Conservation (phyloP, 495 filamentous ascomycete species). For the Apiosordaria backusii region DNA sequence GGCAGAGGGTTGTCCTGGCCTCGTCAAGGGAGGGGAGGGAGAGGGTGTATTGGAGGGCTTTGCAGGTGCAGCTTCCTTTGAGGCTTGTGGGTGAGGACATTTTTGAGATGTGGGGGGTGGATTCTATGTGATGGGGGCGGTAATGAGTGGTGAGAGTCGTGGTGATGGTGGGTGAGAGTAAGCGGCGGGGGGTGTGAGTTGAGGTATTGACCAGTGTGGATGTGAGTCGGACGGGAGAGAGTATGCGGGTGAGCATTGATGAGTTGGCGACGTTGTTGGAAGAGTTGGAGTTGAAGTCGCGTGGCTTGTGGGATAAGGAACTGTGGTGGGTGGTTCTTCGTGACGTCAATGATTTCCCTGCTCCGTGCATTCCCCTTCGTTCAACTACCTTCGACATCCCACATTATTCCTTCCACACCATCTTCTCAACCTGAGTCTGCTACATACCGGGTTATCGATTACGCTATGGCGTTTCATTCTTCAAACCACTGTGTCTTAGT, state of each 20-base stretch:
- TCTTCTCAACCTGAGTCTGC: background rate
- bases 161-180: background rate
- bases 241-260: background rate
- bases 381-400: too few relatives aligned
- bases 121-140: background rate
- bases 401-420: background rate
- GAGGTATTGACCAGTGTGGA: background rate
- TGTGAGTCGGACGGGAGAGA: background rate
- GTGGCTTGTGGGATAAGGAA: background rate
- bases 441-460: too few relatives aligned
- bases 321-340: background rate
- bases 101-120: background rate
- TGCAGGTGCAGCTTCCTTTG: slow-evolving; percentile 25
- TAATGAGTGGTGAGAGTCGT: background rate
- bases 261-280: background rate
- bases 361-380: too few relatives aligned
- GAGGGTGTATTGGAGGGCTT: slow-evolving; percentile 21
- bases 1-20: slow-evolving; percentile 61
- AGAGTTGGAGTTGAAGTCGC: background rate
- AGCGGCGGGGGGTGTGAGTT: background rate
- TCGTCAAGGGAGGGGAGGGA: slow-evolving; percentile 27
- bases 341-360: background rate
- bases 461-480: too few relatives aligned
- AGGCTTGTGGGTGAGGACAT: slow-evolving; percentile 16
- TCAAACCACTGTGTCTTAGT: too few relatives aligned